Conservation (phyloP, 305 asterid species). For the Caryopteris hybrid region DNA sequence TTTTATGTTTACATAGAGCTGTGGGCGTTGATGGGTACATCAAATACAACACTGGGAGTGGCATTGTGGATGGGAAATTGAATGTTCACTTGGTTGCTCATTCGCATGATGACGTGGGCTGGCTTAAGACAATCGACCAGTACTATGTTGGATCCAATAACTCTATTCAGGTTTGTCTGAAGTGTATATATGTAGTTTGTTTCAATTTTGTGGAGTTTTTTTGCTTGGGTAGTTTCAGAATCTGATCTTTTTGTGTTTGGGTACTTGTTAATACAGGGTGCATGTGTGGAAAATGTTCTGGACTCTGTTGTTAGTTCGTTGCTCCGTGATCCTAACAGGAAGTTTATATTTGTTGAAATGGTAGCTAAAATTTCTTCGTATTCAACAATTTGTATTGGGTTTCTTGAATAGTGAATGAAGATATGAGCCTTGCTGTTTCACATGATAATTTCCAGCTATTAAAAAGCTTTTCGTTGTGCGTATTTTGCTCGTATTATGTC, state of each 20-base stretch:
- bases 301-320: conserved; percentile 66
- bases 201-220: not conserved
- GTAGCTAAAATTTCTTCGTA: conserved; percentile 30
- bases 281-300: conserved; percentile 74
- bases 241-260: not conserved
- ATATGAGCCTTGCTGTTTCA: not conserved
- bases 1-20: conserved; percentile 27
- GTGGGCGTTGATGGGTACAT: conserved; percentile 35
- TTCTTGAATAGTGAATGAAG: not conserved
- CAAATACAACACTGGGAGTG: conserved; percentile 53
- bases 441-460: not conserved
- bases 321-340: conserved; percentile 59
- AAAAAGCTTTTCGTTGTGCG: not conserved
- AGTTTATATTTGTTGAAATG: conserved; percentile 80
- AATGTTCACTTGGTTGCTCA: conserved; percentile 91
- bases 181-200: not conserved
- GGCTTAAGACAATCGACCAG: conserved; percentile 90
- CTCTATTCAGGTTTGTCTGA: conserved; percentile 54
- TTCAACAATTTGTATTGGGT: conserved; percentile 4
- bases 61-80: conserved; percentile 62
- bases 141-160: conserved; percentile 86
- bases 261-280: conserved; percentile 54
- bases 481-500: not conserved
- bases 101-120: conserved; percentile 86
- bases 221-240: not conserved